Evolutionary conservation across 257 asterid species (phyloP).

Genomic region (Rehmannia glutinosa): DNA sequence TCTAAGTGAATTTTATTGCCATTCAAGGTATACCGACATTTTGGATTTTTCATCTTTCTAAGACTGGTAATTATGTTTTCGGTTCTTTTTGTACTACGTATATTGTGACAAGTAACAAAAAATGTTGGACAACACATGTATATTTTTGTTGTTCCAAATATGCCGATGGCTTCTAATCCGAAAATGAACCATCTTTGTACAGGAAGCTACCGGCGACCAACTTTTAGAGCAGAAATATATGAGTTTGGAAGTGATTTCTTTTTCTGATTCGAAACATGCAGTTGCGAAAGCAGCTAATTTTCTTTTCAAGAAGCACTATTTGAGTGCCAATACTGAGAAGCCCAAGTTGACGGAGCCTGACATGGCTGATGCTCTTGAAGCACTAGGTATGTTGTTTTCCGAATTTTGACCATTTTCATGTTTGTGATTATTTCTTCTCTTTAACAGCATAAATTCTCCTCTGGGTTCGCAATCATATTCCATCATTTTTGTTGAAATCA

Average conservation of each 20-base stretch:
- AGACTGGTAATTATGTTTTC: not conserved
- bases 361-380: slow-evolving; percentile 62
- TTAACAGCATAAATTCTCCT: not conserved
- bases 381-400: slow-evolving; percentile 45
- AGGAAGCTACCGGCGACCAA: slow-evolving; percentile 34
- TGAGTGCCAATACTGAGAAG: slow-evolving; percentile 31
- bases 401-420: not conserved
- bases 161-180: slow-evolving; percentile 17
- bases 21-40: slow-evolving; percentile 4
- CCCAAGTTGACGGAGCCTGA: slow-evolving; percentile 63
- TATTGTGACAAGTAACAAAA: not conserved
- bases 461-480: not conserved
- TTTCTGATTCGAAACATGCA: slow-evolving; percentile 76
- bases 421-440: not conserved
- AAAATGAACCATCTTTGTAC: slow-evolving; percentile 17
- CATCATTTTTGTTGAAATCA: slow-evolving; percentile 27
- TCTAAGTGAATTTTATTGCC: not conserved
- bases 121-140: not conserved
- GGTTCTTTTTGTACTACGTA: not conserved
- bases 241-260: slow-evolving; percentile 69
- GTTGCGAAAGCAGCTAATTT: slow-evolving; percentile 78
- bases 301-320: slow-evolving; percentile 54
- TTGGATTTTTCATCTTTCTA: not conserved
- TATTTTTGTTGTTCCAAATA: not conserved
- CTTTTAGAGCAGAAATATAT: slow-evolving; percentile 35